Conservation (phyloP, 1,284 basidiomycete genomes). For the Apiotrichum brassicae region DNA sequence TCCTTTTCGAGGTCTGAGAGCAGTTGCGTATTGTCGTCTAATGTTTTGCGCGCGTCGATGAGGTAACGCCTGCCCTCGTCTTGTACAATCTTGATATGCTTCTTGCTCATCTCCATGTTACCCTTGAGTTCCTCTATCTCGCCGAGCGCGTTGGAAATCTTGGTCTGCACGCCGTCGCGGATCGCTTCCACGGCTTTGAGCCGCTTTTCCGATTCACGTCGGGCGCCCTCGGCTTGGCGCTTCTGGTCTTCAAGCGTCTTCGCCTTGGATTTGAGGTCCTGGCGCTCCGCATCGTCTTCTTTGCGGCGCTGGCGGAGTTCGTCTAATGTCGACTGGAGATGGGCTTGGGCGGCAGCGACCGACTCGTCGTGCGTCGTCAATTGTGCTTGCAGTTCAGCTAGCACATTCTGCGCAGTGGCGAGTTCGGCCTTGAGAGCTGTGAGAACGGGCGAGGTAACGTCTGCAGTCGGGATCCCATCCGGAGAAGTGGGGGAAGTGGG, state of each 20-base stretch:
- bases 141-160: conserved; percentile 60
- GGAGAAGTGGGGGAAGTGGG: conserved; percentile 25
- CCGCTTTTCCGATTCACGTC: conserved; percentile 80
- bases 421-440: conserved; percentile 73
- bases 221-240: conserved; percentile 68
- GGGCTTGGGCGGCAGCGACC: conserved; percentile 58
- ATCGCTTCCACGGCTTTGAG: conserved; percentile 62
- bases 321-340: conserved; percentile 66
- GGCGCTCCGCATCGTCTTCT: conserved; percentile 70
- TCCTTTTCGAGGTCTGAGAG: conserved; percentile 42
- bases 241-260: conserved; percentile 82
- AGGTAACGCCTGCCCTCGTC: conserved; percentile 54
- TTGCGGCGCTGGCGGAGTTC: conserved; percentile 68
- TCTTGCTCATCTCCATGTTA: conserved; percentile 49
- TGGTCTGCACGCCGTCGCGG: conserved; percentile 59
- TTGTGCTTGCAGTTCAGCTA: conserved; percentile 69
- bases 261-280: conserved; percentile 71
- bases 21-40: conserved; percentile 54
- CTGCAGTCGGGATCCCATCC: conserved; percentile 20
- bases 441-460: conserved; percentile 56
- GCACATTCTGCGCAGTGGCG: conserved; percentile 57
- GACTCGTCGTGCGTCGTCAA: conserved; percentile 61
- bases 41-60: conserved; percentile 49
- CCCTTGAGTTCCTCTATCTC: conserved; percentile 61
- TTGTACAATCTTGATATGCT: conserved; percentile 39